These are phyloP conservation scores for Sugiyamaella grinbergsii DNA, from an alignment of 1,139 yeast genomes.

Conservation along the genomic window DNA sequence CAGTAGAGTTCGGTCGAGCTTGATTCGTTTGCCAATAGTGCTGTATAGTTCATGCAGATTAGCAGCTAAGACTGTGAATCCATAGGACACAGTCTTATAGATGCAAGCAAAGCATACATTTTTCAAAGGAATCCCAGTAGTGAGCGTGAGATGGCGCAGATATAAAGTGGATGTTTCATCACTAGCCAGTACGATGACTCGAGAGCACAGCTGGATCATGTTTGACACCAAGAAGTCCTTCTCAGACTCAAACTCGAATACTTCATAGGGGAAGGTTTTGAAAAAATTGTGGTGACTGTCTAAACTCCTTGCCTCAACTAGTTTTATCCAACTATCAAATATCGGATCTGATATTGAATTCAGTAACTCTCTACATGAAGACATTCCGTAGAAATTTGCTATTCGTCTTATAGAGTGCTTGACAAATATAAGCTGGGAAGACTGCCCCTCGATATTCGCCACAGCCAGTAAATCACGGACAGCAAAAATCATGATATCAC, in stretches of 20 bases:
- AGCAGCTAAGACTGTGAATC: constrained; percentile 17
- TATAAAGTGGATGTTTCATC: constrained; percentile 22
- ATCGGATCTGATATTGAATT: constrained; percentile 42
- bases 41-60: constrained; percentile 18
- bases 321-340: constrained; percentile 46
- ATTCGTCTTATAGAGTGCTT: constrained; percentile 7
- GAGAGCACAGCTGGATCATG: constrained; percentile 25
- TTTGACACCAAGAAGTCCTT: constrained; percentile 41
- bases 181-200: constrained; percentile 17
- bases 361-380: constrained; percentile 37
- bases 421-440: constrained; percentile 11
- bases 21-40: not conserved
- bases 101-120: constrained; percentile 16
- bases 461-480: constrained; percentile 4
- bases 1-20: not conserved
- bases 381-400: not conserved
- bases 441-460: constrained; percentile 1
- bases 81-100: constrained; percentile 24
- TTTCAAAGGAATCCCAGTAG: constrained; percentile 14
- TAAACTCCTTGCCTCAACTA: not conserved
- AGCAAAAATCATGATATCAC: constrained; percentile 7
- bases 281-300: constrained; percentile 36
- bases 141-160: constrained; percentile 17
- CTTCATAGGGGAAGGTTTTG: constrained; percentile 44
- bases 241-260: constrained; percentile 43